These are phyloP conservation scores for Ogataea degrootiae DNA, from an alignment of 805 yeast species.

Conservation along the genomic window DNA sequence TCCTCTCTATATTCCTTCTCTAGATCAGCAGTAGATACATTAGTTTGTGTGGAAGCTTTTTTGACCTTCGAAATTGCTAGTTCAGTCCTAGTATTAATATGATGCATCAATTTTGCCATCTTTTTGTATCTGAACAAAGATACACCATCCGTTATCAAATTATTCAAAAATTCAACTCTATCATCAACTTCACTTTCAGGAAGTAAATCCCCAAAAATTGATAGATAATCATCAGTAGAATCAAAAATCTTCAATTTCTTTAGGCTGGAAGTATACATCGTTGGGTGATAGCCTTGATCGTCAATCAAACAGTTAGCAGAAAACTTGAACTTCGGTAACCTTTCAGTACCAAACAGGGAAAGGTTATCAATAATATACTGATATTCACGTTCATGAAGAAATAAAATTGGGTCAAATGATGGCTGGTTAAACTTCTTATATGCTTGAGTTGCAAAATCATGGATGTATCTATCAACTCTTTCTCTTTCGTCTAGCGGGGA, in stretches of 20 bases:
- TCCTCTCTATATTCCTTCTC: too few relatives aligned
- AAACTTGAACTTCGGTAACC: conserved; percentile 12
- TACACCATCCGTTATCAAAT: conserved; percentile 22
- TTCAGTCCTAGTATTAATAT: too few relatives aligned
- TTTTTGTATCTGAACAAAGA: conserved; percentile 7
- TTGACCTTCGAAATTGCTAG: too few relatives aligned
- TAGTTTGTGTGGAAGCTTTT: too few relatives aligned
- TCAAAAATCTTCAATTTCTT: conserved; percentile 13
- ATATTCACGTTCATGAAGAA: conserved; percentile 24
- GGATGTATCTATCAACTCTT: conserved; percentile 15
- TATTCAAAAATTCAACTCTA: conserved; percentile 17
- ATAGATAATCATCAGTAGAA: conserved; percentile 14
- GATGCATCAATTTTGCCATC: not conserved
- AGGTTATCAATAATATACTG: conserved; percentile 17
- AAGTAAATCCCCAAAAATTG: conserved; percentile 13
- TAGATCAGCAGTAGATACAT: too few relatives aligned
- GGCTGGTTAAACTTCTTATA: conserved; percentile 14
- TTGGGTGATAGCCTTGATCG: too few relatives aligned
- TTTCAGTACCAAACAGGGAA: conserved; percentile 1
- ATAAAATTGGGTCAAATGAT: conserved; percentile 9
- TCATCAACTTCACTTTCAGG: conserved; percentile 9
- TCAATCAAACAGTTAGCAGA: not conserved
- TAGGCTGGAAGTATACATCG: conserved; percentile 8
- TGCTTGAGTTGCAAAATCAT: conserved; percentile 15
- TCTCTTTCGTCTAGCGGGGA: not conserved